phyloP scores from a whole-genome alignment of 768 basidiomycete species.

The Lyophyllum atratum region DNA sequence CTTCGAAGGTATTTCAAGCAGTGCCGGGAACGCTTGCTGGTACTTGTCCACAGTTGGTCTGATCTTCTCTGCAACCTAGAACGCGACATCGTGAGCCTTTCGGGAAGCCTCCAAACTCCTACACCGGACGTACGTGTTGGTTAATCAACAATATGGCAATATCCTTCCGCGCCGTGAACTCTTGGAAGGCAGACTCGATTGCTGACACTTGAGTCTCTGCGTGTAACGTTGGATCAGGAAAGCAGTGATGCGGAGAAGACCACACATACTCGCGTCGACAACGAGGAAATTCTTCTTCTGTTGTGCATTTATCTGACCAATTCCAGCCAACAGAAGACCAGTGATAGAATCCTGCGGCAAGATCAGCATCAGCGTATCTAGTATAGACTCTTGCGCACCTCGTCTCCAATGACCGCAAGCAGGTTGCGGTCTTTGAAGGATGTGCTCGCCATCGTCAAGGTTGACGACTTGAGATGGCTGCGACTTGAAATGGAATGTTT shows the following conservation, averaged over 20 bases:
- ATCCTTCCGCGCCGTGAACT: constrained; percentile 92
- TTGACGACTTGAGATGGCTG: neutral
- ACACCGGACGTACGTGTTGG: constrained; percentile 76
- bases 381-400: constrained; percentile 50
- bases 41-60: constrained; percentile 94
- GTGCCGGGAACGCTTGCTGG: constrained; percentile 92
- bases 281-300: constrained; percentile 98
- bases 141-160: constrained; percentile 97
- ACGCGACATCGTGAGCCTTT: constrained; percentile 4
- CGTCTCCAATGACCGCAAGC: constrained; percentile 96
- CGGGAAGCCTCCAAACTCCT: neutral
- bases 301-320: constrained; percentile 87
- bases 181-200: constrained; percentile 92
- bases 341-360: constrained; percentile 88
- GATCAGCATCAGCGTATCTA: constrained; percentile 6
- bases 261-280: constrained; percentile 85
- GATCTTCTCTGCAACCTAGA: constrained; percentile 95
- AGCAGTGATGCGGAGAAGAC: neutral
- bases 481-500: constrained; percentile 1
- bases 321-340: constrained; percentile 90
- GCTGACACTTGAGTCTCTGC: constrained; percentile 88
- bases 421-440: constrained; percentile 82
- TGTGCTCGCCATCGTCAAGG: constrained; percentile 23
- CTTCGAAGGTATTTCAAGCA: constrained; percentile 97
- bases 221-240: neutral